Evolutionary conservation across 2,329 filamentous ascomycete genomes (phyloP).

Genomic region (Monosporascus sp.): DNA sequence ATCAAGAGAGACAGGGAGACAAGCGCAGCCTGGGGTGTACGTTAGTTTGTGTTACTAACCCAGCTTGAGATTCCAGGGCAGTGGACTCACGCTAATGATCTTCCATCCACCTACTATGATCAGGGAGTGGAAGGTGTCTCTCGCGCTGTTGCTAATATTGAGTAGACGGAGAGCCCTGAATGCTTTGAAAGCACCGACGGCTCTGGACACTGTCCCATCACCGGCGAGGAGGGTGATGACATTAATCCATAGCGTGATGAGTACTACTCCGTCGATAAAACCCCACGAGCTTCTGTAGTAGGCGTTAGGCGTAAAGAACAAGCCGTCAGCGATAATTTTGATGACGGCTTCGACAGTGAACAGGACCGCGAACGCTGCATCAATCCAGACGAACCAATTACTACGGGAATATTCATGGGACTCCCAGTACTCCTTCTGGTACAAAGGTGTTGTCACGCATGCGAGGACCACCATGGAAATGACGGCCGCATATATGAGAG

Average conservation of each 20-base stretch:
- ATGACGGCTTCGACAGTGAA: slow-evolving; percentile 84
- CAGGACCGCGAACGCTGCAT: slow-evolving; percentile 80
- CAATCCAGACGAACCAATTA: slow-evolving; percentile 95
- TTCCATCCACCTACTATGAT: slow-evolving; percentile 95
- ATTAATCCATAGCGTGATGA: slow-evolving; percentile 93
- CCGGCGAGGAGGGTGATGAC: slow-evolving; percentile 77
- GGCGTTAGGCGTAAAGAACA: slow-evolving; percentile 95
- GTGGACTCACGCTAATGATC: slow-evolving; percentile 67
- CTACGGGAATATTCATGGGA: slow-evolving; percentile 50
- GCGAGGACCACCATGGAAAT: slow-evolving; percentile 97
- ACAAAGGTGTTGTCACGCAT: slow-evolving; percentile 89
- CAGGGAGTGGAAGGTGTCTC: slow-evolving; percentile 94
- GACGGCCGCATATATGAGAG: slow-evolving; percentile 88
- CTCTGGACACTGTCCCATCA: slow-evolving; percentile 79
- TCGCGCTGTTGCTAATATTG: slow-evolving; percentile 92
- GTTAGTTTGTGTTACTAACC: slow-evolving; percentile 9
- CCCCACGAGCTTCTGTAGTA: slow-evolving; percentile 97
- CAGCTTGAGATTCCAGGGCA: neutral
- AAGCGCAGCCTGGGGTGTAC: slow-evolving; percentile 60
- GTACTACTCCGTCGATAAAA: slow-evolving; percentile 85
- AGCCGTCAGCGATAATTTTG: slow-evolving; percentile 91
- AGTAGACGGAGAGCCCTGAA: slow-evolving; percentile 84
- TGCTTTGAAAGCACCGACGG: slow-evolving; percentile 95
- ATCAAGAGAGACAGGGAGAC: slow-evolving; percentile 92
- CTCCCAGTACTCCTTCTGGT: slow-evolving; percentile 81